These are phyloP conservation scores for Rutidosis leptorrhynchoides DNA, from an alignment of 129 eudicot genomes.

Conservation along the genomic window DNA sequence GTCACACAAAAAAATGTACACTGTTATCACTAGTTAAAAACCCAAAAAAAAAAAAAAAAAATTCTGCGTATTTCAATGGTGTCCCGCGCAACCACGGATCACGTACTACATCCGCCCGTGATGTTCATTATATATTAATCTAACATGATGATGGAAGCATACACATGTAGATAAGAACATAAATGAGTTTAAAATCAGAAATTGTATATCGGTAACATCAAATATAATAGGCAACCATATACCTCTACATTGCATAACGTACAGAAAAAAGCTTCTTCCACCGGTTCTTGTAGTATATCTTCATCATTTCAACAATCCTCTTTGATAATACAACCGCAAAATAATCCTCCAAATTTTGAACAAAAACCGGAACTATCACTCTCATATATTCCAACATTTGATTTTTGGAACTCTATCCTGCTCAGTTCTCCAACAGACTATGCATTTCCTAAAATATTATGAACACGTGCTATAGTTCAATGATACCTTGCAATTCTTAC, in stretches of 20 bases:
- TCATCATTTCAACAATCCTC: constrained; percentile 83
- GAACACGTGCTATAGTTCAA: neutral
- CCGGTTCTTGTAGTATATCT: constrained; percentile 50
- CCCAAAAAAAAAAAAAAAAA: no score
- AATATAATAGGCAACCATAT: constrained; percentile 3
- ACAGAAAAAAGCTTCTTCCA: constrained; percentile 93
- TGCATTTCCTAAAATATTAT: constrained; percentile 39
- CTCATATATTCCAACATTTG: constrained; percentile 49
- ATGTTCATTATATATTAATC: no score
- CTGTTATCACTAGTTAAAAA: no score
- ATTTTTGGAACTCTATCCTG: constrained; percentile 41
- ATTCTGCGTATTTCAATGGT: no score
- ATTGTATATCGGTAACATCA: neutral
- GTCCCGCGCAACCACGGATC: no score
- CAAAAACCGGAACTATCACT: constrained; percentile 42
- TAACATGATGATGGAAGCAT: neutral
- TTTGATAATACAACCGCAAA: constrained; percentile 73
- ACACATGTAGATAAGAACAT: neutral
- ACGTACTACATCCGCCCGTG: no score
- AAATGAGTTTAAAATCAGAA: neutral
- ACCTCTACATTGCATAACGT: constrained; percentile 97
- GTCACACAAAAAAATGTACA: no score
- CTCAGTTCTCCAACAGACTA: constrained; percentile 58
- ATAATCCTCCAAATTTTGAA: constrained; percentile 52
- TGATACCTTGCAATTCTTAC: neutral